These are phyloP conservation scores for Suillus luteus DNA, from an alignment of 768 basidiomycete species.

Conservation along the genomic window DNA sequence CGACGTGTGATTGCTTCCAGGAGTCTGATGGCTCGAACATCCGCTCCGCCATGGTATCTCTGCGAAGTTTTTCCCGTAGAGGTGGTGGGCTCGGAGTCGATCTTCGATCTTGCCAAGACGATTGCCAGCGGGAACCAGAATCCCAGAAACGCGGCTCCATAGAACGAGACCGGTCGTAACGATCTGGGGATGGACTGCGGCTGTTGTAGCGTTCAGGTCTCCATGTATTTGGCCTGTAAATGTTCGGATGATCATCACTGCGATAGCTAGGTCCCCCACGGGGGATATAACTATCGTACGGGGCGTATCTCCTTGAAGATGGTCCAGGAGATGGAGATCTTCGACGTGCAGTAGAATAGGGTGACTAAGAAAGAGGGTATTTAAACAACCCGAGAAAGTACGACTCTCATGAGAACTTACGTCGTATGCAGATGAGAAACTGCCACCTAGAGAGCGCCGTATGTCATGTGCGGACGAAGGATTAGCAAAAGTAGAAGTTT, in stretches of 20 bases:
- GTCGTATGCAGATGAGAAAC: slow-evolving; percentile 29
- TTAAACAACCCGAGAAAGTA: slow-evolving; percentile 10
- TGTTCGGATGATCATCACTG: slow-evolving; percentile 41
- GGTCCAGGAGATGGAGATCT: slow-evolving; percentile 53
- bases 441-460: slow-evolving; percentile 28
- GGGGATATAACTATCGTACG: slow-evolving; percentile 57
- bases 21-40: slow-evolving; percentile 74
- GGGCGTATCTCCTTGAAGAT: slow-evolving; percentile 40
- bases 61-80: slow-evolving; percentile 34
- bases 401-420: slow-evolving; percentile 26
- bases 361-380: slow-evolving; percentile 20
- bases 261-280: slow-evolving; percentile 38
- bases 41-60: slow-evolving; percentile 47
- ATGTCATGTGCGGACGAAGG: slow-evolving; percentile 29
- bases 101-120: slow-evolving; percentile 44
- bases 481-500: slow-evolving; percentile 28
- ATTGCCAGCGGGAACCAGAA: slow-evolving; percentile 44
- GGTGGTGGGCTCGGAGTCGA: slow-evolving; percentile 40
- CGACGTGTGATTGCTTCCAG: slow-evolving; percentile 64
- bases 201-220: slow-evolving; percentile 39
- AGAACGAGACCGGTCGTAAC: slow-evolving; percentile 43
- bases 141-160: slow-evolving; percentile 51
- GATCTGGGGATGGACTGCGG: slow-evolving; percentile 56
- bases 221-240: slow-evolving; percentile 45
- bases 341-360: slow-evolving; percentile 38